These are phyloP conservation scores for Posidonia australis DNA, from an alignment of 106 monocot genomes.

Conservation along the genomic window DNA sequence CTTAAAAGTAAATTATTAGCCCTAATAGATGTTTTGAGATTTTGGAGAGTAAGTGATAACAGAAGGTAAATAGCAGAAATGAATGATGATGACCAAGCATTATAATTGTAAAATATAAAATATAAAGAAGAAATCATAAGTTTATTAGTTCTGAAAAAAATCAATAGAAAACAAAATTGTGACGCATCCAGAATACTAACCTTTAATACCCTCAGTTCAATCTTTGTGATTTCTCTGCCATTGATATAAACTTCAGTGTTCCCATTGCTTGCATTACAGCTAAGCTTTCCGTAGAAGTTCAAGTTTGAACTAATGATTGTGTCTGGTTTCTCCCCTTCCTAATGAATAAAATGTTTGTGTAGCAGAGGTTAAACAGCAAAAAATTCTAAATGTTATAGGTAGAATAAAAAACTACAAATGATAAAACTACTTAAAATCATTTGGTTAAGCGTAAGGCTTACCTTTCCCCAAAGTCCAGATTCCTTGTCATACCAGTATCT, in stretches of 20 bases:
- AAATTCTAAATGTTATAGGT: too few species aligned
- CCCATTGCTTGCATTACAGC: slow-evolving; percentile 69
- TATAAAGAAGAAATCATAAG: too few species aligned
- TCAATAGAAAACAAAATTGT: too few species aligned
- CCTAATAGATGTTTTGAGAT: background rate
- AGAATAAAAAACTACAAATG: background rate
- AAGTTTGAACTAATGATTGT: slow-evolving; percentile 78
- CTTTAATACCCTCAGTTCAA: slow-evolving; percentile 68
- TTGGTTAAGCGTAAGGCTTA: background rate
- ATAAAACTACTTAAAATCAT: background rate
- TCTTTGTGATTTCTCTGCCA: slow-evolving; percentile 85
- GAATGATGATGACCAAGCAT: too few species aligned
- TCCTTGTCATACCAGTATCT: slow-evolving; percentile 98
- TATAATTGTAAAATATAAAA: too few species aligned
- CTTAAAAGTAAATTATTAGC: too few species aligned
- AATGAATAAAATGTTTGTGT: slow-evolving; percentile 2
- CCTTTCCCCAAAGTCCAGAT: slow-evolving; percentile 97
- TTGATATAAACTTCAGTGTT: slow-evolving; percentile 87
- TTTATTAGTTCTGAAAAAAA: too few species aligned
- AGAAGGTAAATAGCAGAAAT: background rate
- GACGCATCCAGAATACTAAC: slow-evolving; percentile 16
- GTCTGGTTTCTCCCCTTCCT: slow-evolving; percentile 90
- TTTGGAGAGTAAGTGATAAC: background rate
- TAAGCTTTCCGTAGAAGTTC: slow-evolving; percentile 74
- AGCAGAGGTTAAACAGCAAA: too few species aligned